Conservation (phyloP, 345 rosid species). For the Arabis hirsuta region DNA sequence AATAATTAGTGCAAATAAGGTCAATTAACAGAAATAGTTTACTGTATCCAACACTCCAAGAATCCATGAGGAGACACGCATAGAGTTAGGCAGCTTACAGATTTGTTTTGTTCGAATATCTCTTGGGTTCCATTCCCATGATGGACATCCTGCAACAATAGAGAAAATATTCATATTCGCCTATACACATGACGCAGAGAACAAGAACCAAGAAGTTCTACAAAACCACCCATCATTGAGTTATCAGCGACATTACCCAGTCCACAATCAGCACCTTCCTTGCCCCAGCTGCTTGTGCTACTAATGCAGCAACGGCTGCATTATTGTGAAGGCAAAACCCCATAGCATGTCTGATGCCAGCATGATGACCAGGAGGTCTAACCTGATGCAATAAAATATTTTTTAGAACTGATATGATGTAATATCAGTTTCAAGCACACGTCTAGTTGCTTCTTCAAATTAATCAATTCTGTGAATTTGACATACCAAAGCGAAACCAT, state of each 20-base stretch:
- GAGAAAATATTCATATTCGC: slow-evolving; percentile 11
- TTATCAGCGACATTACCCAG: slow-evolving; percentile 65
- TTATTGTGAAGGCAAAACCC: slow-evolving; percentile 99
- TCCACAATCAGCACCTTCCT: slow-evolving; percentile 92
- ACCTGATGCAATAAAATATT: slow-evolving; percentile 55
- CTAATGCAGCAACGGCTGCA: slow-evolving; percentile 96
- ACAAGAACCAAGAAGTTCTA: slow-evolving; percentile 14
- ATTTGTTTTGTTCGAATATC: slow-evolving; percentile 82
- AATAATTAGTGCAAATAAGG: neutral
- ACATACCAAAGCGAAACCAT: slow-evolving; percentile 97
- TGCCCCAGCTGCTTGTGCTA: slow-evolving; percentile 92
- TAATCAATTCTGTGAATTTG: neutral
- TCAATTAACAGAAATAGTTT: slow-evolving; percentile 12
- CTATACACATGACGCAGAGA: neutral
- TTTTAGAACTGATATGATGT: slow-evolving; percentile 2
- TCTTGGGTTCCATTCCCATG: slow-evolving; percentile 99
- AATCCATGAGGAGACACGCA: neutral
- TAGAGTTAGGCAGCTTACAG: slow-evolving; percentile 57
- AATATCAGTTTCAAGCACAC: neutral
- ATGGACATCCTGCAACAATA: slow-evolving; percentile 85
- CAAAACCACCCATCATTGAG: slow-evolving; percentile 38
- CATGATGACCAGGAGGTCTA: slow-evolving; percentile 99
- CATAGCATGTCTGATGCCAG: slow-evolving; percentile 89
- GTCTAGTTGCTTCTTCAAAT: slow-evolving; percentile 6
- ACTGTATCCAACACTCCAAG: slow-evolving; percentile 29